Percentiles rank a stretch among this genome's conserved stretches.
Conservation (phyloP, 306 rosid genomes). For the Gastrolobium bilobum region DNA sequence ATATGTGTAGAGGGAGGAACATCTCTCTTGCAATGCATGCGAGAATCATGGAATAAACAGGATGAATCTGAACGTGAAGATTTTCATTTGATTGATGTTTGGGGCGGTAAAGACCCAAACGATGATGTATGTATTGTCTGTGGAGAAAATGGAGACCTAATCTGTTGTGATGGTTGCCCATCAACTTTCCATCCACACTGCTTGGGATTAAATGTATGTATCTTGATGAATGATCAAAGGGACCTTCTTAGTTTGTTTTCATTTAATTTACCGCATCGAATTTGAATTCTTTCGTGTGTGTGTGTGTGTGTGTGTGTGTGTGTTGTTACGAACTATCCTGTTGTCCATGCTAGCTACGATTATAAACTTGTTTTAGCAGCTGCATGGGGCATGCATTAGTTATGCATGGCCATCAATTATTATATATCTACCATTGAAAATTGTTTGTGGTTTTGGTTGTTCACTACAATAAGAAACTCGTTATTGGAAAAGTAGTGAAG, state of each 20-base stretch:
- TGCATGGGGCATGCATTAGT: too few species aligned
- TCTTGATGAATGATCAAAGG: neutral
- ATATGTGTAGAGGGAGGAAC: conserved; percentile 57
- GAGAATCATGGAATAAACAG: conserved; percentile 70
- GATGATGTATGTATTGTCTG: conserved; percentile 77
- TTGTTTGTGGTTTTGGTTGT: neutral
- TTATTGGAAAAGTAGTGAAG: conserved; percentile 3
- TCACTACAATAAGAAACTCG: neutral
- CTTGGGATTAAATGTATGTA: conserved; percentile 64
- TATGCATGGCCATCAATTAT: neutral
- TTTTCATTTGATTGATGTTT: conserved; percentile 54
- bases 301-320: too few species aligned
- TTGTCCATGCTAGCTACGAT: neutral
- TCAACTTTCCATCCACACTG: conserved; percentile 80
- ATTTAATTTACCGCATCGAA: neutral
- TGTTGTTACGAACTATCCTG: neutral
- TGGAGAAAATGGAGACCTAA: conserved; percentile 71
- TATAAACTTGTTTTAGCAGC: too few species aligned
- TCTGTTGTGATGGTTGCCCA: conserved; percentile 78
- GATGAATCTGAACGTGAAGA: conserved; percentile 51
- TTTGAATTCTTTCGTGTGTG: too few species aligned
- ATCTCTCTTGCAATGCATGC: conserved; percentile 69
- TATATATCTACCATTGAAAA: neutral
- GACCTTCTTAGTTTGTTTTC: neutral
- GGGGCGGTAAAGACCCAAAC: conserved; percentile 58